Evolutionary conservation across 371 early-diverging fungal genomes (phyloP), one percentile per base, ranked within the genome.

Genomic region (Mortierella sp.): DNA sequence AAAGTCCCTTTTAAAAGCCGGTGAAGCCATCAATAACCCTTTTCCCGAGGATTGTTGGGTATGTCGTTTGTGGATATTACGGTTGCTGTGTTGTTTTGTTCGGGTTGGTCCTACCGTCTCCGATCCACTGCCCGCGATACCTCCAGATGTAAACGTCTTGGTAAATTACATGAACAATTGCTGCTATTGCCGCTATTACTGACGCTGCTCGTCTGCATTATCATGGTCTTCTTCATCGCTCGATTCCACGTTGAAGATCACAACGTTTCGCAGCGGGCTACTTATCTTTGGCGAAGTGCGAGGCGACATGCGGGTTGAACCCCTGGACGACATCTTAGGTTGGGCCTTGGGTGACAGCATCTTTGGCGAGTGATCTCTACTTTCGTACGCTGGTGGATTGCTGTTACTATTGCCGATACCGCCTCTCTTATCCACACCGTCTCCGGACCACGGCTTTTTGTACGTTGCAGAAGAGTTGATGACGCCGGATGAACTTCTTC

Each of bases 251-350:
- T 57, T 73, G 26, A 73, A 73, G 16, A 73, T 34, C 34, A 34
- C 58, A 30, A 73, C 74, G 27, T 73, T 73, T 42, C 74, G 48
- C 26, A 73, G 46, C 28, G 74, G 74, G 34, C 74, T 73, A 43
- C 74, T 67, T 0, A 60, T 68, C 54, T 68, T 73, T 7, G 74
- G 74, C 6, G 61, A 73, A 0, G 73, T 73, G 19, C 63, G 51
- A 6, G 73, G 68, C 6, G 68, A 67, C 1, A 43, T 61, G 14
- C 72, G 66, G 45, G 72, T 39, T 34, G 34, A 34, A 34, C 34
- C 50, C 39, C 65, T 59, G 8, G 64, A 61, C 12, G 62, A 56
- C 13, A 41, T 23, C 52, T 65, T 59, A 4, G 64, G 58, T 3
- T 55, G 41, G 9, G 34, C 31, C 42, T 58, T 56, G 26, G 71